Evolutionary conservation across 2,329 filamentous ascomycete genomes (phyloP).

Genomic region (Venturia oleaginea): DNA sequence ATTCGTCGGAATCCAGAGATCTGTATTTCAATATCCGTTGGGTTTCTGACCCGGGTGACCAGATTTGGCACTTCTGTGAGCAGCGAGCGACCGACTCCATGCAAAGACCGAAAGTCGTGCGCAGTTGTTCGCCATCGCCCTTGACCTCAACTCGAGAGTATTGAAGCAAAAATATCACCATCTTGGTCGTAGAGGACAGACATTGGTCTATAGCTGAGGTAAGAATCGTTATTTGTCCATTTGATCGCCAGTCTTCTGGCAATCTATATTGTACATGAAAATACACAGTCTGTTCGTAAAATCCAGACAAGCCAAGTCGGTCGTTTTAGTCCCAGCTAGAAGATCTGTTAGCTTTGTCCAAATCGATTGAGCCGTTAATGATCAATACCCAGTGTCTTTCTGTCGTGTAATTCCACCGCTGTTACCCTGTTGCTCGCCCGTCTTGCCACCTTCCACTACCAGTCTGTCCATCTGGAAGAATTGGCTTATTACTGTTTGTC

Average conservation of each 20-base stretch:
- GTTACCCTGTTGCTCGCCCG: slow-evolving; percentile 62
- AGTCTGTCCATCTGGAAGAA: slow-evolving; percentile 89
- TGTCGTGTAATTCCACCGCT: slow-evolving; percentile 61
- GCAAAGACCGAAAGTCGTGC: too few relatives aligned
- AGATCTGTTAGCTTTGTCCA: neutral
- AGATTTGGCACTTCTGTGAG: too few relatives aligned
- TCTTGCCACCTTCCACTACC: slow-evolving; percentile 82
- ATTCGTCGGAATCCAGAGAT: too few relatives aligned
- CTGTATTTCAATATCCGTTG: too few relatives aligned
- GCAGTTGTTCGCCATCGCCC: too few relatives aligned
- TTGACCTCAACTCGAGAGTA: too few relatives aligned
- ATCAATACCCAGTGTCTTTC: slow-evolving; percentile 65
- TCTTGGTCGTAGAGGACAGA: too few relatives aligned
- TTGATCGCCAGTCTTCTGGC: neutral
- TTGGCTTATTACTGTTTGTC: slow-evolving; percentile 89
- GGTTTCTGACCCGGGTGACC: too few relatives aligned
- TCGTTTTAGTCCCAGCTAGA: neutral
- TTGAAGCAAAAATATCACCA: too few relatives aligned
- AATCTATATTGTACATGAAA: neutral
- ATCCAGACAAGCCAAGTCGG: neutral
- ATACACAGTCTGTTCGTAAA: neutral
- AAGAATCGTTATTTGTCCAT: neutral
- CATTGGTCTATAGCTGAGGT: neutral
- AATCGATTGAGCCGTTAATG: neutral
- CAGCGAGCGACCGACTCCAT: too few relatives aligned